Evolutionary conservation across 2,329 filamentous ascomycete genomes (phyloP), one percentile per base, ranked within the genome.

Genomic region (Didymella lethalis): DNA sequence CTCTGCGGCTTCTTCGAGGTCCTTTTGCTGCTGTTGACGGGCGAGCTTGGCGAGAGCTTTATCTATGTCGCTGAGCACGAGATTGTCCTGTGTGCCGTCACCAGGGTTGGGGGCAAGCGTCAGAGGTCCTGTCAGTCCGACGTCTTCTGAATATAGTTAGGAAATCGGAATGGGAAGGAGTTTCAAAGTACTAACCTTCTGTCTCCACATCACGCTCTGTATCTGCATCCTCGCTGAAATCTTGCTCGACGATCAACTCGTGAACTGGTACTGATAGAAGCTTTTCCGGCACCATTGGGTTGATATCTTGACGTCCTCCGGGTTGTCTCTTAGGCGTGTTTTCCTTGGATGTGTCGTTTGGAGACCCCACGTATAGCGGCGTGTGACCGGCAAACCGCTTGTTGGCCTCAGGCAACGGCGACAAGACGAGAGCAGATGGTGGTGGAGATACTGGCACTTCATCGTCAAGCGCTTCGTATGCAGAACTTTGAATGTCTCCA

Each of bases 321-420:
- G 64, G 64, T 14, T 43, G 43, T 32, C 18, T 51, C 38, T 54
- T 48, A 3, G 62, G 60, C 28, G 7, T 44, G 7, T 50, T 34
- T 23, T 44, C 41, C 25, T 18, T 44, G 14, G 23, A 44, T 10
- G 14, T 44, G 7, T 44, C 41, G 41, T 28, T 44, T 6, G 51
- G 51, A 8, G 56, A 59, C 7, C 56, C 34, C 12, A 72, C 68
- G 18, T 72, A 61, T 38, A 76, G 59, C 12, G 76, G 76, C 1
- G 76, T 78, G 54, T 78, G 76, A 3, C 76, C 76, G 14, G 76
- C 76, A 59, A 75, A 69, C 28, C 71, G 69, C 32, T 47, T 72
- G 50, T 78, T 77, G 31, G 70, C 68, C 31, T 66, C 69, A 10
- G 75, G 75, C 5, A 77, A 59, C 1, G 76, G 76, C 7, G 74